Conservation (phyloP, 1,284 basidiomycete genomes). For the Ganoderma resinaceum region DNA sequence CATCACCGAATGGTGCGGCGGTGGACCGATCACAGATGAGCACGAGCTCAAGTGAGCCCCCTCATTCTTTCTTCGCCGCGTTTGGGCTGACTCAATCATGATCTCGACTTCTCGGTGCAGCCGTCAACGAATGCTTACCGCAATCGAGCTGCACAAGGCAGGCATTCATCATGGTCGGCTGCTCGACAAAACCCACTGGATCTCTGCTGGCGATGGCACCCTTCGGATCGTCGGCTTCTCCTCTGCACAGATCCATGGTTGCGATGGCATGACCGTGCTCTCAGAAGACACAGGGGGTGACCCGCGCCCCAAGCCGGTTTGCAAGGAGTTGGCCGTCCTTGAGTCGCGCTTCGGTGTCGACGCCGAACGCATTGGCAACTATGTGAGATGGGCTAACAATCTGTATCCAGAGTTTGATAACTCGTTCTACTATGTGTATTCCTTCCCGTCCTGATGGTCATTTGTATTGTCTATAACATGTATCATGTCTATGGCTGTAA, state of each 20-base stretch:
- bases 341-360: conserved; percentile 31
- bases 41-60: conserved; percentile 23
- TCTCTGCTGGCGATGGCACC: conserved; percentile 21
- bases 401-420: conserved; percentile 19
- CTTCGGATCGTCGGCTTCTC: conserved; percentile 32
- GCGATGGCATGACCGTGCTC: conserved; percentile 23
- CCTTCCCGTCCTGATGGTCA: not conserved
- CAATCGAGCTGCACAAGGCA: conserved; percentile 21
- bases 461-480: not conserved
- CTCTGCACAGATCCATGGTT: conserved; percentile 21
- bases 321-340: conserved; percentile 26
- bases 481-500: not conserved
- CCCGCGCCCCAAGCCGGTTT: conserved; percentile 16
- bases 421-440: conserved; percentile 18
- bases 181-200: conserved; percentile 24
- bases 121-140: conserved; percentile 28
- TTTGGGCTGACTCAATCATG: not conserved
- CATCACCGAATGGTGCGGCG: conserved; percentile 24
- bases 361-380: conserved; percentile 16
- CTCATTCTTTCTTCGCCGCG: too few relatives aligned
- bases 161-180: conserved; percentile 22
- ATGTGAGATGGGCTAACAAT: conserved; percentile 21
- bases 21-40: conserved; percentile 10
- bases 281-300: conserved; percentile 17
- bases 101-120: conserved; percentile 15